These are phyloP conservation scores for Leucosporidium scottii DNA, from an alignment of 768 basidiomycete species.

Conservation along the genomic window DNA sequence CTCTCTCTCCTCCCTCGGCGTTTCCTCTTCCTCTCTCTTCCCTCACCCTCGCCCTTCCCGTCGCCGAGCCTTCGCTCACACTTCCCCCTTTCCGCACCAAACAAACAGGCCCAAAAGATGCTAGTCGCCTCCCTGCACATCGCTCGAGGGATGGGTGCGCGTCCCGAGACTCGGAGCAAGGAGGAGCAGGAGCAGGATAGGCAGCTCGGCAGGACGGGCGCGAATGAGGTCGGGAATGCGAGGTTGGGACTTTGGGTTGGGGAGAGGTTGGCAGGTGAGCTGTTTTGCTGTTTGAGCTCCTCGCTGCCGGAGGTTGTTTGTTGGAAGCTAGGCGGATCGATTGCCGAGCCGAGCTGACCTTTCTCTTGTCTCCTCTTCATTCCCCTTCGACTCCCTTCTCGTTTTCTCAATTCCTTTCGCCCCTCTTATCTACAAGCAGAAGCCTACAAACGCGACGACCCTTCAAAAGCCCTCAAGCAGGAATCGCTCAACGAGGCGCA, in stretches of 20 bases:
- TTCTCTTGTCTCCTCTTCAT: too few species aligned
- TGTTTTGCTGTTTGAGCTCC: too few species aligned
- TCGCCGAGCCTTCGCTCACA: neutral
- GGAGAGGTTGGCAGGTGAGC: neutral
- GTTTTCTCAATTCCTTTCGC: too few species aligned
- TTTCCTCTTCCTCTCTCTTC: too few species aligned
- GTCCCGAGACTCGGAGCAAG: neutral
- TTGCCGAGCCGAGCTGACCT: too few species aligned
- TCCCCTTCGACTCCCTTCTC: too few species aligned
- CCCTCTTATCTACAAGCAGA: neutral
- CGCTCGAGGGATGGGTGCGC: neutral
- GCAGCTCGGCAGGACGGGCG: neutral
- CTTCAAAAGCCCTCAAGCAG: neutral
- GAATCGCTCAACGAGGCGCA: neutral
- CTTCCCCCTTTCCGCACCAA: neutral
- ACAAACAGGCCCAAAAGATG: slow-evolving; percentile 5
- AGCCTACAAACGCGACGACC: neutral
- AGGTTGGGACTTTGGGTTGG: neutral
- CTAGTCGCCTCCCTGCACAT: neutral
- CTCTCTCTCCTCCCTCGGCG: too few species aligned
- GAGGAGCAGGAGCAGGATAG: neutral
- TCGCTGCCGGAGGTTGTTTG: too few species aligned
- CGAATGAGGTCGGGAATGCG: neutral
- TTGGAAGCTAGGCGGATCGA: too few species aligned
- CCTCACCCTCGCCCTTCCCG: too few species aligned